Evolutionary conservation across 1,139 yeast genomes (phyloP), one percentile per base, ranked within the genome.

Genomic region (Yamadazyma kanchanaburiensis): DNA sequence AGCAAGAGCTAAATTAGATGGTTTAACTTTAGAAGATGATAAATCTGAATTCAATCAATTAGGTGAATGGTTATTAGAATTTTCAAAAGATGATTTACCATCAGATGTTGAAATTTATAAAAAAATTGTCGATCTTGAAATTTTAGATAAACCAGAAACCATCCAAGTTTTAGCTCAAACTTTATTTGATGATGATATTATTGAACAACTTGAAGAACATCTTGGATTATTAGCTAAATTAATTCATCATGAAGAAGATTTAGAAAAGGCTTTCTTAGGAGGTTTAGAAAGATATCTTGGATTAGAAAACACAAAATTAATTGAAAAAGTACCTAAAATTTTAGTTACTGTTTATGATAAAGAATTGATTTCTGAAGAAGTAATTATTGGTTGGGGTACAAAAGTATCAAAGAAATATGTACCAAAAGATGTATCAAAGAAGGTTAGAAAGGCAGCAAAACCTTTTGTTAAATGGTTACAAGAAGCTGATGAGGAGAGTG

Each of bases 221-320:
- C 72, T 77, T 39, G 95, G 96, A 34, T 72, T 91, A 48, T 74
- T 91, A 55, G 73, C 74, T 41, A 91, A 89, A 60, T 71, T 91
- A 39, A 76, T 87, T 46, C 68, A 77, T 38, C 63, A 78, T 27
- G 66, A 71, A 36, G 74, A 71, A 31, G 77, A 71, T 34, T 85
- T 77, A 49, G 96, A 94, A 64, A 84, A 78, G 64, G 86, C 95
- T 10, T 77, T 91, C 48, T 74, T 91, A 40, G 98, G 99, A 45
- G 99, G 98, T 40, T 72, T 91, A 46, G 98, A 91, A 69, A 82
- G 98, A 57, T 78, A 87, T 55, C 66, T 91, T 46, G 98, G 97
- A 40, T 63, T 84, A 41, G 85, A 81, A 52, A 77, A 84, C 49
- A 84, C 85, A 24, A 82, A 74, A n/a, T 70, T 88, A 51, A 76